A percentile compares a stretch with the other conserved stretches of the same genome.
Conservation (phyloP, 306 rosid species). For the Vachellia pachyceras region DNA sequence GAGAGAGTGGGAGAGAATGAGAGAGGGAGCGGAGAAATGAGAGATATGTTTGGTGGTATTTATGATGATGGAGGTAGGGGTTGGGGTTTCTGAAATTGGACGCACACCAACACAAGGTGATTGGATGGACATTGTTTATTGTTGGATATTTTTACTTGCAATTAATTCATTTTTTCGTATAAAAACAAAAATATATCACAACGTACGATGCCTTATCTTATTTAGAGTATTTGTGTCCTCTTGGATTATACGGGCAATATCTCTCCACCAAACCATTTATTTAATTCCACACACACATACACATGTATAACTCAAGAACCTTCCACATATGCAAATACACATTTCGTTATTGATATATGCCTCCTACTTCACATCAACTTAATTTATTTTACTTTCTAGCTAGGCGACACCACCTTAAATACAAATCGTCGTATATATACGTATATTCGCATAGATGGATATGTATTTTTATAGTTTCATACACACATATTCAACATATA, state of each 20-base stretch:
- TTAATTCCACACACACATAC: too few species aligned
- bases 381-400: not conserved
- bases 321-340: not conserved
- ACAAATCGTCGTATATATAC: too few species aligned
- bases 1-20: not conserved
- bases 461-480: not conserved
- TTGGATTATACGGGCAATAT: constrained; percentile 10
- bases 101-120: constrained; percentile 58
- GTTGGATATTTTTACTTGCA: constrained; percentile 34
- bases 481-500: not conserved
- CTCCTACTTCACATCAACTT: not conserved
- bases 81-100: constrained; percentile 57
- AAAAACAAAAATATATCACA: constrained; percentile 15
- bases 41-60: constrained; percentile 55
- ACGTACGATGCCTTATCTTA: constrained; percentile 39
- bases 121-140: constrained; percentile 60
- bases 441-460: too few species aligned
- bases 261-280: constrained; percentile 18
- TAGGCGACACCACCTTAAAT: too few species aligned
- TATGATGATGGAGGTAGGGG: constrained; percentile 47
- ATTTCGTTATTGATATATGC: not conserved
- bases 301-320: too few species aligned
- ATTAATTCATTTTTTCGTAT: not conserved
- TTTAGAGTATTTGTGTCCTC: constrained; percentile 33
- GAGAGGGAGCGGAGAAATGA: constrained; percentile 32